Evolutionary conservation across 768 basidiomycete genomes (phyloP), one percentile per base, ranked within the genome.

Genomic region (Cyathus striatus): DNA sequence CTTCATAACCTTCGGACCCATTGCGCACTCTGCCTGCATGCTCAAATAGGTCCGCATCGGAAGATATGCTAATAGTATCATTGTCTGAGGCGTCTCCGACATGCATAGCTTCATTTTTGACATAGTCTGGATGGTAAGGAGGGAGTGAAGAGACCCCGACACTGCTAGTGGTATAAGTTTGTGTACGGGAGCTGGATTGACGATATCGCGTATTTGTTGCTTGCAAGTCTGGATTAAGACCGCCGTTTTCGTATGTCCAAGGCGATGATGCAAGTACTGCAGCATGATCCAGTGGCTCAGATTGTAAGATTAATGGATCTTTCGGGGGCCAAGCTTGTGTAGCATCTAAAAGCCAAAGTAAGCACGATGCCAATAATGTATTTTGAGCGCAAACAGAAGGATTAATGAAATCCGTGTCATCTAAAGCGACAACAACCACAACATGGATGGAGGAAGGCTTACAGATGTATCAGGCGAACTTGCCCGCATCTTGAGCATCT

Each of bases 1-100:
- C 79, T 55, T 92, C 90, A 51, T 82, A 87, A 3, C 90, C 90
- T 63, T 92, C 90, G 12, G 88, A 91, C 17, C 90, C 89, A 34
- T 78, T 64, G 41, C 90, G 70, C 37, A 87, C 68, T 23, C 48
- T 36, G 4, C 49, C 56, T 23, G 46, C 44, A 36, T 56, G 52
- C 23, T 53, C 54, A 24, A 52, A 41, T 23, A 50, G 49, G 13
- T 58, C 58, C 20, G 52, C 49, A 13, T 66, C 59, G n/a, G 62
- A 57, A 10, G 3, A 12, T n/a, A 37, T 18, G 4, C 35, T 37
- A 20, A 20, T 14, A 17, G 62, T 59, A 33, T 66, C 63, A 1
- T 57, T 57, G n/a, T 59, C 60, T 9, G 51, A 40, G 18, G 61
- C 63, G n/a, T n/a, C n/a, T n/a, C n/a, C n/a, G n/a, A n/a, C n/a